phyloP scores from a whole-genome alignment of 148 eudicot genomes.

The Gaultheria prostrata region DNA sequence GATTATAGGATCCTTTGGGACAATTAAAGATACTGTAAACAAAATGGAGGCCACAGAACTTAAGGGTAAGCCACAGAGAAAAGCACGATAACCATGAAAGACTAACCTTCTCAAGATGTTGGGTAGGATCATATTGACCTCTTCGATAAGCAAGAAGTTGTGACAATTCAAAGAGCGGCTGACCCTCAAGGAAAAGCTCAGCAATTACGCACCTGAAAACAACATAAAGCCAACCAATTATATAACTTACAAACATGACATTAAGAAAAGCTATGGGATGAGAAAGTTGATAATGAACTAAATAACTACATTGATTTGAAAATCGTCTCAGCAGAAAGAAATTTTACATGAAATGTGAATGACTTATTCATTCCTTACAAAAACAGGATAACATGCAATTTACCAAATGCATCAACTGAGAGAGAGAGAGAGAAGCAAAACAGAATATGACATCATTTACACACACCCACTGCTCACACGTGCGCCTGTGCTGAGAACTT shows the following conservation, averaged over 20 bases:
- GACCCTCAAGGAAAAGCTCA: slow-evolving; percentile 97
- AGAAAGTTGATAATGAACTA: not conserved
- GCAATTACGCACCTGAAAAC: slow-evolving; percentile 86
- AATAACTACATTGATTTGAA: not conserved
- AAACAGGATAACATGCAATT: not conserved
- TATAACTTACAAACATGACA: not conserved
- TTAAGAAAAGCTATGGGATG: not conserved
- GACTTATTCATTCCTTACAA: not conserved
- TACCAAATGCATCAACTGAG: not conserved
- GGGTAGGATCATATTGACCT: slow-evolving; percentile 94
- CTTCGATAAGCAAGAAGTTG: slow-evolving; percentile 83
- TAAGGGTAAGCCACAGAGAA: not conserved
- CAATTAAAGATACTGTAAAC: not conserved
- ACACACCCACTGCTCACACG: not conserved
- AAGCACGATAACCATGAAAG: not conserved
- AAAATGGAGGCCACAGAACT: not conserved
- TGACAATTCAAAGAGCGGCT: slow-evolving; percentile 41
- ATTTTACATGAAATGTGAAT: not conserved
- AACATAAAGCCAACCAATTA: not conserved
- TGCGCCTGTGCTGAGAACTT: not conserved
- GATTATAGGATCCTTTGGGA: not conserved
- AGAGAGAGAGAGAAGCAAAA: not conserved
- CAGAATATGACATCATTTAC: not conserved
- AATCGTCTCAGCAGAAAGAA: not conserved
- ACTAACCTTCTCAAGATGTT: slow-evolving; percentile 86